Evolutionary conservation across 345 rosid genomes (phyloP).

Genomic region (Geranium rotundifolium): DNA sequence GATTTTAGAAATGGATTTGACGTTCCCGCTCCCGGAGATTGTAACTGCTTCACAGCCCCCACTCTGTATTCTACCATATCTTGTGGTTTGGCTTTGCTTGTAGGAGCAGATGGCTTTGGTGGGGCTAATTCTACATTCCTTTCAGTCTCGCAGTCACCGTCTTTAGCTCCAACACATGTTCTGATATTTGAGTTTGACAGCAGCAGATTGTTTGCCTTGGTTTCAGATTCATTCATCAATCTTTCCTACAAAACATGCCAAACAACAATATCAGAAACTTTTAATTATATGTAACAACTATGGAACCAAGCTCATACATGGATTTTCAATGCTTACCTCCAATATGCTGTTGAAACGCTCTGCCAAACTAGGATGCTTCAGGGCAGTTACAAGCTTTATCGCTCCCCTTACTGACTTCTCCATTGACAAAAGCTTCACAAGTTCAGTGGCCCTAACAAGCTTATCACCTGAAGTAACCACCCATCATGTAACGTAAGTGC

Average conservation of each 20-base stretch:
- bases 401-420: constrained; percentile 88
- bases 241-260: constrained; percentile 48
- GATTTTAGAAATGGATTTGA: constrained; percentile 33
- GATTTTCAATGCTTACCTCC: constrained; percentile 39
- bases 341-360: constrained; percentile 69
- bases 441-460: constrained; percentile 70
- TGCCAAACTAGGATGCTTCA: constrained; percentile 88
- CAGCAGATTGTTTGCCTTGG: constrained; percentile 19
- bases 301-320: background rate
- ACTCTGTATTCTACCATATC: background rate
- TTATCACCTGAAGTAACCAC: constrained; percentile 50
- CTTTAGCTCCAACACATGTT: constrained; percentile 11
- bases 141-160: constrained; percentile 12
- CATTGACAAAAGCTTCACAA: constrained; percentile 55
- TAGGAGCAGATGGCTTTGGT: background rate
- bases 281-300: background rate
- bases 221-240: constrained; percentile 52
- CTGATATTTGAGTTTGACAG: constrained; percentile 8
- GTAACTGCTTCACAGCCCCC: constrained; percentile 8
- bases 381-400: constrained; percentile 71
- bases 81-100: background rate
- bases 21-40: constrained; percentile 20
- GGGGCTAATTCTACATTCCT: constrained; percentile 9
- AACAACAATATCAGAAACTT: background rate
- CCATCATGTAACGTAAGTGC: too few relatives aligned